Evolutionary conservation across 192 early-diverging fungal genomes (phyloP), one percentile per base, ranked within the genome.

Genomic region (Entomortierella parvispora): DNA sequence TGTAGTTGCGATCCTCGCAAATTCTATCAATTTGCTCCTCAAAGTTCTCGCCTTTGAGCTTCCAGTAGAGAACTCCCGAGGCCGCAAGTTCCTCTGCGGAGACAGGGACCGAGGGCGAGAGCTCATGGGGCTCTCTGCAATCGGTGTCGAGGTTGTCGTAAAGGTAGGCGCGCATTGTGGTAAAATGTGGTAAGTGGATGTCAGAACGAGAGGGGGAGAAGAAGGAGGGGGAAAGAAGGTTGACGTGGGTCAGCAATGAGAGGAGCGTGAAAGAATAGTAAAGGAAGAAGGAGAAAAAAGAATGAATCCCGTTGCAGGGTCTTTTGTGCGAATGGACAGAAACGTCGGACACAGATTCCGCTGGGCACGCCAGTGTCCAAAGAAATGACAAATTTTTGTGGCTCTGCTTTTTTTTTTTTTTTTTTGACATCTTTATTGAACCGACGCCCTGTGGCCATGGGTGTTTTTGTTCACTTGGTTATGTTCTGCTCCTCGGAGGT

Each of bases 41-140:
- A 17, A 81, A 83, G 66, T 93, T 63, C 9, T 80, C 70, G 25
- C 74, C 81, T 12, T 85, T 74, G 25, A 95, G 82, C 29, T 40
- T 71, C 84, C 85, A 89, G 76, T 97, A 93, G 23, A 90, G 65
- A 8, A 99, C 93, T 34, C 95, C 93, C 17, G 96, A 47, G 6
- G 58, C 56, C 10, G 45, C 76, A 11, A 99, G 82, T 47, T 97
- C 84, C 33, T 88, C 88, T 23, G 85, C 70, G 20, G 89, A 84
- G 37, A 96, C 90, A 7, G 84, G 67, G 8, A 82, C 76, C 62
- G 85, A 86, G 28, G 89, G 88, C 0, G 78, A 81, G 44, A 84
- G 91, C 62, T 97, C 91, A 72, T 99, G 97, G 15, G 84, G 84
- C 63, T 89, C 90, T 56, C 94, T 89, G 55, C 88, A 92, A 86